phyloP scores from a whole-genome alignment of 192 early-diverging fungal species.

The Backusella circina region DNA sequence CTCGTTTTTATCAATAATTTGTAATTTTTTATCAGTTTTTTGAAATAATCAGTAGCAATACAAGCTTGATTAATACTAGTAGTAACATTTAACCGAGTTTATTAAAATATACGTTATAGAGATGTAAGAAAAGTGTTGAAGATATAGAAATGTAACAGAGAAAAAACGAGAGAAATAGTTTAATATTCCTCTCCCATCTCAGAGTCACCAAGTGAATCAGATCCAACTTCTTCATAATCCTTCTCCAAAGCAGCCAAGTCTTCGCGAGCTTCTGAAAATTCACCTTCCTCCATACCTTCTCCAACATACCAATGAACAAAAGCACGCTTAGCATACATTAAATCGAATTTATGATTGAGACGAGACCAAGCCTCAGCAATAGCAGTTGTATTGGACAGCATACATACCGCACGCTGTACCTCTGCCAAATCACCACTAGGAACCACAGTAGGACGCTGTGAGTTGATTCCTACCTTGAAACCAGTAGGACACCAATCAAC shows the following conservation, averaged over 20 bases:
- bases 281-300: conserved; percentile 99
- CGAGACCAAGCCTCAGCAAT: conserved; percentile 99
- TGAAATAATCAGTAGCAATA: too few relatives aligned
- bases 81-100: too few relatives aligned
- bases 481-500: conserved; percentile 99
- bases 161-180: too few relatives aligned
- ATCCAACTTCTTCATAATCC: conserved; percentile 99
- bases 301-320: conserved; percentile 99
- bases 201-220: conserved; percentile 87
- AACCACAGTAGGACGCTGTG: conserved; percentile 85
- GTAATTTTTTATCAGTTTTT: too few relatives aligned
- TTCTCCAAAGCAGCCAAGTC: conserved; percentile 99
- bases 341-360: conserved; percentile 98
- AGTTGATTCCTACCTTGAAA: conserved; percentile 99
- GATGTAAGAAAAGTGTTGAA: too few relatives aligned
- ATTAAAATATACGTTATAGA: too few relatives aligned
- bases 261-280: conserved; percentile 99
- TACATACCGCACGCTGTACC: conserved; percentile 92
- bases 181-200: conserved; percentile 57
- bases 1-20: too few relatives aligned
- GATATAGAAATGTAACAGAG: too few relatives aligned
- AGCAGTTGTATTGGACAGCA: conserved; percentile 99
- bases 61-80: too few relatives aligned
- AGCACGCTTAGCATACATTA: conserved; percentile 99
- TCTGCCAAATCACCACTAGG: conserved; percentile 93